Evolutionary conservation across 352 stramenopile genomes (phyloP), one percentile per base, ranked within the genome.

Genomic region (Elongisporangium prolatum): DNA sequence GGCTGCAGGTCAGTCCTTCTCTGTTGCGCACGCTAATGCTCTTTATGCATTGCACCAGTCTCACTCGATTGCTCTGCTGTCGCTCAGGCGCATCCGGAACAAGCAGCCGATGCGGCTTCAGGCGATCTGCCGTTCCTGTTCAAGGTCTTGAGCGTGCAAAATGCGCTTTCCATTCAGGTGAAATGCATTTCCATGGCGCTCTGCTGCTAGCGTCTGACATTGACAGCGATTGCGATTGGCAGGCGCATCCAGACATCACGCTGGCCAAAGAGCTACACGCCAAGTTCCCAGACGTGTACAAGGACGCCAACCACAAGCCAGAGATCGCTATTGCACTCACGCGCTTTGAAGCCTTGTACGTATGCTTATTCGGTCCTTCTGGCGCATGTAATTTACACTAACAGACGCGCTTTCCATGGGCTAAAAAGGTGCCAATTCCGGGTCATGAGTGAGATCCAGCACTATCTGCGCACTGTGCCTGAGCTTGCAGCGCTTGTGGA

Each of bases 301-400:
- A 98, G 61, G 97, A 99, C 66, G 56, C 88, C 18, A 99, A 99
- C 72, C 97, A 99, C 80, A 99, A 99, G 71, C 98, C 98, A 1
- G 98, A 99, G 71, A 99, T 99, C 94, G 93, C 96, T 14, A 98
- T 99, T 65, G 97, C 97, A 1, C 71, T 99, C 40, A 99, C 93
- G 52, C 80, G 68, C 34, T 99, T 99, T 59, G 93, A 99, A 72
- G 97, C 96, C 21, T 61, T 95, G 86, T 95, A 68, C 56, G 81
- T 77, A 18, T 34, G 6, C n/a, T 21, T 4, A 2, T 50, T 21
- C 50, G 14, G 47, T 54, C 22, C 14, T 44, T 50, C 13, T 48
- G 54, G 24, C 28, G 21, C 24, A 8, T 34, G 24, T 34, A 34
- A 16, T 24, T 54, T 48, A 57, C 37, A 59, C 10, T 74, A 8